Evolutionary conservation across 73 alveolate genomes (phyloP), one percentile per base, ranked within the genome.

Genomic region (Stentor coeruleus): DNA sequence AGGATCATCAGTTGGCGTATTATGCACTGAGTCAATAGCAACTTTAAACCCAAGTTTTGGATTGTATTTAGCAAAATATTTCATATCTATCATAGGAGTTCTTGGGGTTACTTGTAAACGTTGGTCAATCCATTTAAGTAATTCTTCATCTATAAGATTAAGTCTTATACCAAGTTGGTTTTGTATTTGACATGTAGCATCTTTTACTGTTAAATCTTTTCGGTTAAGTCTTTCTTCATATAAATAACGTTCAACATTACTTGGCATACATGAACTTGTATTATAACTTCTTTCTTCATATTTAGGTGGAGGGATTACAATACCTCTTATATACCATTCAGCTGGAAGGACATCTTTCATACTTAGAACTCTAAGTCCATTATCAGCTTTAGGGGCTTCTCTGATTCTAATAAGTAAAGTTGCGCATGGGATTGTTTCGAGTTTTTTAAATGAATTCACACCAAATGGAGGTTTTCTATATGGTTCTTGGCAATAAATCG

Each of bases 341-440:
- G 75, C 74, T 30, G 83, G 85, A 2, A 60, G 60, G 6, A 74
- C 74, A 40, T 92, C 93, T 31, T 82, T 88, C 20, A 85, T 72
- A 6, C 89, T 80, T 1, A 92, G 81, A 2, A 91, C 91, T 90
- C 89, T 80, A 75, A 60, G 86, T 15, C 98, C 98, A 76, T 92
- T 91, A 4, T 87, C 94, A 59, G 86, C 35, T 15, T 85, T 75
- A 3, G 96, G 91, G n/a, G 98, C 97, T 79, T 92, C 88, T 37
- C 76, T 59, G 35, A 94, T 80, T 74, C 98, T 83, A 38, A 94
- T 91, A 20, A 92, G 85, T 76, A 94, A 42, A 11, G 98, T 82
- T 3, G 97, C 96, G 35, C 96, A 87, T 30, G 98, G 98, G 26
- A 93, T 89, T 77, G 92, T 84, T 82, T 94, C 98, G 35, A 91